Conservation (phyloP, 176 grass and related monocot species). For the Oryza coarctata region DNA sequence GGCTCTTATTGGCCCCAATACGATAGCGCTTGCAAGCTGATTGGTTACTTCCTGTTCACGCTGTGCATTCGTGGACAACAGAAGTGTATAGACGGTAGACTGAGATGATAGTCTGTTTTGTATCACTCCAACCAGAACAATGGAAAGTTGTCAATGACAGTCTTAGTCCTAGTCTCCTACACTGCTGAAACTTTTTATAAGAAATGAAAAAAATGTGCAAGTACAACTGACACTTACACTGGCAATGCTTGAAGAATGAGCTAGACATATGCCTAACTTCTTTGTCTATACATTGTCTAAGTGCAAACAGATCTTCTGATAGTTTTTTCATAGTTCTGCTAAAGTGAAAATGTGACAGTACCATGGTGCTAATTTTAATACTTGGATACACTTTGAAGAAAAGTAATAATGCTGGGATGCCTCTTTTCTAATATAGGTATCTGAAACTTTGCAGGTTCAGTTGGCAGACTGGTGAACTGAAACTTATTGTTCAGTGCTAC, state of each 20-base stretch:
- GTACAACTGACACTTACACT: background rate
- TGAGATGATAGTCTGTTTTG: background rate
- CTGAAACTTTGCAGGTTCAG: conserved; percentile 28
- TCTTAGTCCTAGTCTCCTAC: background rate
- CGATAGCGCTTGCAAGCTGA: background rate
- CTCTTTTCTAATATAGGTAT: background rate
- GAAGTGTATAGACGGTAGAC: background rate
- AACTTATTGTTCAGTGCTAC: conserved; percentile 11
- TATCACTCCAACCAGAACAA: background rate
- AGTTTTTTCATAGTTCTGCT: background rate
- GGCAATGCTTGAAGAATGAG: background rate
- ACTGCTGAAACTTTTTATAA: background rate
- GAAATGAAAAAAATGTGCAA: background rate
- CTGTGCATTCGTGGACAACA: background rate
- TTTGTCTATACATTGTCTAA: background rate
- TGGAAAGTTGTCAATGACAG: background rate
- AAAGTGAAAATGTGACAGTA: background rate
- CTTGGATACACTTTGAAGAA: background rate
- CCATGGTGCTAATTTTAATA: conserved; percentile 7
- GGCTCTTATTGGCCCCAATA: background rate
- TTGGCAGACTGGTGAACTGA: conserved; percentile 22
- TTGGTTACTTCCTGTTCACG: background rate
- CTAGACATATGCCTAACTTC: conserved; percentile 2
- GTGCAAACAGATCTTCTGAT: background rate
- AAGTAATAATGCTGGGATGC: conserved; percentile 8